Percentiles rank a stretch among this genome's conserved stretches.
phyloP scores from a whole-genome alignment of 345 rosid genomes.

The Bretschneidera sinensis region DNA sequence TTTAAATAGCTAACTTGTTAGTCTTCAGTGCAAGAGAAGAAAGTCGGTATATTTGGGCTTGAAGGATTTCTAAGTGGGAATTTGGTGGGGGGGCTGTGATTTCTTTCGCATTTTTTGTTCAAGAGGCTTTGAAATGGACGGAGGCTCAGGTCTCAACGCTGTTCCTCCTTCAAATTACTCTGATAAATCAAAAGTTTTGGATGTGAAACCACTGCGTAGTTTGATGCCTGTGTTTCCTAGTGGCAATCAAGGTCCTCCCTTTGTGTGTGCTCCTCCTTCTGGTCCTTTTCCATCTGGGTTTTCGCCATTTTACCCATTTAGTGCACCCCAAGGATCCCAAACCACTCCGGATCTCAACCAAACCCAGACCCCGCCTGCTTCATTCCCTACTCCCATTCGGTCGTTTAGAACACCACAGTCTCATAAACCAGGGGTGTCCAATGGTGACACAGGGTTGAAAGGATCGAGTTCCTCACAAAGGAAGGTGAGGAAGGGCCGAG shows the following conservation, averaged over 20 bases:
- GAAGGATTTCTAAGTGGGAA: neutral
- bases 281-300: conserved; percentile 68
- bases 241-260: conserved; percentile 37
- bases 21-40: no score
- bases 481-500: conserved; percentile 16
- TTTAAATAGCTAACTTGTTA: neutral
- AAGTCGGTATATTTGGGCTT: neutral
- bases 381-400: conserved; percentile 45
- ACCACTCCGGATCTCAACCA: conserved; percentile 40
- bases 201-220: conserved; percentile 73
- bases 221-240: conserved; percentile 57
- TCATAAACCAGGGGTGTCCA: conserved; percentile 20
- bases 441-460: conserved; percentile 11
- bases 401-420: conserved; percentile 34
- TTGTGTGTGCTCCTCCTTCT: conserved; percentile 42
- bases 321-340: conserved; percentile 21
- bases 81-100: neutral
- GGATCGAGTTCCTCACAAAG: conserved; percentile 15
- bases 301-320: conserved; percentile 65
- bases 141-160: conserved; percentile 26
- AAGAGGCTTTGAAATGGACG: conserved; percentile 32
- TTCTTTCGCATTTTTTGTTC: neutral
- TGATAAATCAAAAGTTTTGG: conserved; percentile 66
- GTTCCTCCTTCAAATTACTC: conserved; percentile 17
- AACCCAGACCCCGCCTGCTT: conserved; percentile 24